Percentiles rank a stretch among this genome's conserved stretches.
Conservation (phyloP, 73 alveolate genomes). For the Uronychia binucleata region DNA sequence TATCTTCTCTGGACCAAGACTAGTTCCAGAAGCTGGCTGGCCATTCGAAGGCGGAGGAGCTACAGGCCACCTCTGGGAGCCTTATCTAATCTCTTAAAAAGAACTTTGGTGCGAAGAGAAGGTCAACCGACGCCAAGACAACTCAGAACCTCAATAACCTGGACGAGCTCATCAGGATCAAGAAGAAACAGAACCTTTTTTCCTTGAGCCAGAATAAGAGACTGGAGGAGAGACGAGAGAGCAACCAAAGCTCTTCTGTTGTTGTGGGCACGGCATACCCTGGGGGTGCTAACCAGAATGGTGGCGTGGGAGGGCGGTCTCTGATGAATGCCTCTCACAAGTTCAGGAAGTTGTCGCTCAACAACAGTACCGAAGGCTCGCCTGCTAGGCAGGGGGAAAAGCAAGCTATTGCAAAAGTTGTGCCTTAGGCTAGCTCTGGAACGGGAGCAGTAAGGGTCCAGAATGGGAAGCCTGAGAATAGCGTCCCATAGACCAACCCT, state of each 20-base stretch:
- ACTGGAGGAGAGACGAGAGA: neutral
- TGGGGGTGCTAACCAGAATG: neutral
- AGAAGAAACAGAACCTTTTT: neutral
- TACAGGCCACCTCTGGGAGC: neutral
- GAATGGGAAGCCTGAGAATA: neutral
- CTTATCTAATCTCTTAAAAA: neutral
- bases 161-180: neutral
- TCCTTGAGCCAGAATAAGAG: neutral
- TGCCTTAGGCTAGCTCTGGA: too few species aligned
- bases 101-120: neutral
- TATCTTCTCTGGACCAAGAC: neutral
- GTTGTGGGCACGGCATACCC: neutral
- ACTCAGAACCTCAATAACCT: neutral
- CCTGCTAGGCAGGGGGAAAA: neutral
- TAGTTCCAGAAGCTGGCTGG: neutral
- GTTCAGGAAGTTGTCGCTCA: neutral
- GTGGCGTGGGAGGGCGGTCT: neutral
- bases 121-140: neutral
- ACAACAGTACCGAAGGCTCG: neutral
- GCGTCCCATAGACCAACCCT: neutral
- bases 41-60: neutral
- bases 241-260: too few species aligned
- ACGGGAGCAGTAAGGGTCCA: neutral
- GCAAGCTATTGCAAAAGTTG: neutral
- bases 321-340: neutral